These are phyloP conservation scores for Trichoderma pleuroti DNA, from an alignment of 2,329 filamentous ascomycete species.

Conservation along the genomic window DNA sequence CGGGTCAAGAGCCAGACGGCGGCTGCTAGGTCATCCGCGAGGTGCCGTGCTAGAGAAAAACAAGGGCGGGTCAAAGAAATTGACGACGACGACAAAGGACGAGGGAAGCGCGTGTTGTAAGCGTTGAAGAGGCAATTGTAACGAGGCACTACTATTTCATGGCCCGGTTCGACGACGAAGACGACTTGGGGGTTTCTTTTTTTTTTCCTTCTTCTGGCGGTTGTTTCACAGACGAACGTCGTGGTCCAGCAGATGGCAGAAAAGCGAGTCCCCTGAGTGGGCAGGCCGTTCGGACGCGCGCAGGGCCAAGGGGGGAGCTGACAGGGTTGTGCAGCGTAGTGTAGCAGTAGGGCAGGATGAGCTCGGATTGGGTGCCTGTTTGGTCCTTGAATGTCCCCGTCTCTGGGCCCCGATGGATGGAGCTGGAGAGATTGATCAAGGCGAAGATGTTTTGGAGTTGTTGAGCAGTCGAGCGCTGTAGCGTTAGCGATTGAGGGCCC, in stretches of 20 bases:
- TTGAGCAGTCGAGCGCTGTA: background rate
- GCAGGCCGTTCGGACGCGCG: slow-evolving; percentile 18
- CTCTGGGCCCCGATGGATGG: slow-evolving; percentile 23
- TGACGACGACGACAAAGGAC: slow-evolving; percentile 8
- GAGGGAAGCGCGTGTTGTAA: slow-evolving; percentile 14
- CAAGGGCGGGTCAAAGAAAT: background rate
- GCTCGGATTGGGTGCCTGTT: slow-evolving; percentile 19
- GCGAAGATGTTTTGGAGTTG: slow-evolving; percentile 16
- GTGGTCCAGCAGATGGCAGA: slow-evolving; percentile 25
- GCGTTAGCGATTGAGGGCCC: background rate
- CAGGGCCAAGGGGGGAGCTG: slow-evolving; percentile 17
- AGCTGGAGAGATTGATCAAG: slow-evolving; percentile 18
- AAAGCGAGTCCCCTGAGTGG: slow-evolving; percentile 18
- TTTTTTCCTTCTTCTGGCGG: slow-evolving; percentile 26
- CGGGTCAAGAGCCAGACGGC: background rate
- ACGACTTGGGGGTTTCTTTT: slow-evolving; percentile 23
- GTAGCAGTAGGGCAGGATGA: slow-evolving; percentile 14
- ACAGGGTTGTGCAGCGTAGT: background rate
- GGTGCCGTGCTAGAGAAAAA: slow-evolving; percentile 5
- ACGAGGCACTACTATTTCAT: slow-evolving; percentile 40
- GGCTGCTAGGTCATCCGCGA: slow-evolving; percentile 14
- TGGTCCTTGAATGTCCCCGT: slow-evolving; percentile 2
- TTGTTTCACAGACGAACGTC: slow-evolving; percentile 31
- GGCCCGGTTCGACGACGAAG: slow-evolving; percentile 31
- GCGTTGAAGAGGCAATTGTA: slow-evolving; percentile 35